Conservation (phyloP, 2,329 filamentous ascomycete species). For the Endocalyx cinctus region DNA sequence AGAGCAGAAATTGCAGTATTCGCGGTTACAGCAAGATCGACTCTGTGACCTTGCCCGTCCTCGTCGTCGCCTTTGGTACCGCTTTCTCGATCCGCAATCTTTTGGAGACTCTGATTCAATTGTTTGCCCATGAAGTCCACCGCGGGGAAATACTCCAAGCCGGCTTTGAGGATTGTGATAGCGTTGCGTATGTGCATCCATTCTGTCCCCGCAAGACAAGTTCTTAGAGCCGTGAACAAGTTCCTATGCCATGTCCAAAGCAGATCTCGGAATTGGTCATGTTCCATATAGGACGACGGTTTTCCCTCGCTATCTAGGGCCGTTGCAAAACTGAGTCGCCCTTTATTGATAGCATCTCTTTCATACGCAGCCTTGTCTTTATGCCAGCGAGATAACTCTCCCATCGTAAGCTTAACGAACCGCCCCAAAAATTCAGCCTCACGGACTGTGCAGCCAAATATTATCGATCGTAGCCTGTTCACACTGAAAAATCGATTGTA, state of each 20-base stretch:
- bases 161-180: constrained; percentile 78
- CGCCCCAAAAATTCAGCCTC: constrained; percentile 92
- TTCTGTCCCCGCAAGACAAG: constrained; percentile 75
- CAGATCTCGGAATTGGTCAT: constrained; percentile 79
- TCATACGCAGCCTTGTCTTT: constrained; percentile 71
- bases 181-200: constrained; percentile 99
- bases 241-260: constrained; percentile 89
- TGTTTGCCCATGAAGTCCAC: constrained; percentile 81
- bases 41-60: constrained; percentile 55
- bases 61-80: constrained; percentile 42
- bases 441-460: constrained; percentile 84
- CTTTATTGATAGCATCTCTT: constrained; percentile 66
- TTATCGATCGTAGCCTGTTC: constrained; percentile 73
- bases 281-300: constrained; percentile 69
- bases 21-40: constrained; percentile 71
- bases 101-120: constrained; percentile 59
- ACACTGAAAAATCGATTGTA: constrained; percentile 81
- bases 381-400: constrained; percentile 82
- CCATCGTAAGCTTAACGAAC: constrained; percentile 77
- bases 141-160: constrained; percentile 79
- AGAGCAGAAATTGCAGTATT: constrained; percentile 68
- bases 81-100: constrained; percentile 59
- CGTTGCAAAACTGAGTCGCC: constrained; percentile 70
- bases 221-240: constrained; percentile 73
- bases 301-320: constrained; percentile 67